phyloP scores from a whole-genome alignment of 2,329 filamentous ascomycete species.

The Albifimbria verrucaria region DNA sequence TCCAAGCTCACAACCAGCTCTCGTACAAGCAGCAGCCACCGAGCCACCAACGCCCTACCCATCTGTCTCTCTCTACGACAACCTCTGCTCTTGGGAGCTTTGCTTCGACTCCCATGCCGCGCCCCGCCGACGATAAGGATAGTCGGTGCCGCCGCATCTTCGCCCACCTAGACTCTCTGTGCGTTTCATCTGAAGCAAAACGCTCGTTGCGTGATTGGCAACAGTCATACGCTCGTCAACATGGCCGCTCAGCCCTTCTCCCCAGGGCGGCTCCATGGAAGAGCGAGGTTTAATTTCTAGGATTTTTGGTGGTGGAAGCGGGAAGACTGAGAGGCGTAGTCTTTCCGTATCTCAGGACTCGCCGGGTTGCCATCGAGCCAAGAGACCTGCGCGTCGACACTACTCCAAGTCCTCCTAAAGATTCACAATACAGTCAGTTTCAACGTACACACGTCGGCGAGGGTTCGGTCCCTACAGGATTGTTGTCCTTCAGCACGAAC shows the following conservation, averaged over 20 bases:
- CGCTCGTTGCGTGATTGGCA: conserved; percentile 47
- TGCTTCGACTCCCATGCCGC: conserved; percentile 11
- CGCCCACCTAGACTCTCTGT: conserved; percentile 41
- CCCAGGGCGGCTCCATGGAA: conserved; percentile 34
- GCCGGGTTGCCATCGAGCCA: not conserved
- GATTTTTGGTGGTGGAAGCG: conserved; percentile 18
- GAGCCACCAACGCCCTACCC: conserved; percentile 18
- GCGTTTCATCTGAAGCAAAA: conserved; percentile 45
- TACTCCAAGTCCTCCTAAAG: not conserved
- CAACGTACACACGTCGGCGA: too few relatives aligned
- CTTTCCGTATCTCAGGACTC: not conserved
- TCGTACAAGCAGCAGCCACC: conserved; percentile 7
- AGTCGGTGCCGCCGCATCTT: conserved; percentile 42
- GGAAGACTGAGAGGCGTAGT: not conserved
- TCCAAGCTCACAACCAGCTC: not conserved
- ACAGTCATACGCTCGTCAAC: conserved; percentile 41
- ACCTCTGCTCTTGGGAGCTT: conserved; percentile 27
- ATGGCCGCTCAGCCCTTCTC: conserved; percentile 34
- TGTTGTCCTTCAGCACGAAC: too few relatives aligned
- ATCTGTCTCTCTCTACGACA: conserved; percentile 28
- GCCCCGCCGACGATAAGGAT: conserved; percentile 34
- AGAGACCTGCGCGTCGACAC: not conserved
- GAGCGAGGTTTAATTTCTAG: conserved; percentile 23
- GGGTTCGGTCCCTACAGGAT: too few relatives aligned
- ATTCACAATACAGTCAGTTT: too few relatives aligned